Evolutionary conservation across 1,284 basidiomycete genomes (phyloP).

Genomic region (Austropuccinia psidii): DNA sequence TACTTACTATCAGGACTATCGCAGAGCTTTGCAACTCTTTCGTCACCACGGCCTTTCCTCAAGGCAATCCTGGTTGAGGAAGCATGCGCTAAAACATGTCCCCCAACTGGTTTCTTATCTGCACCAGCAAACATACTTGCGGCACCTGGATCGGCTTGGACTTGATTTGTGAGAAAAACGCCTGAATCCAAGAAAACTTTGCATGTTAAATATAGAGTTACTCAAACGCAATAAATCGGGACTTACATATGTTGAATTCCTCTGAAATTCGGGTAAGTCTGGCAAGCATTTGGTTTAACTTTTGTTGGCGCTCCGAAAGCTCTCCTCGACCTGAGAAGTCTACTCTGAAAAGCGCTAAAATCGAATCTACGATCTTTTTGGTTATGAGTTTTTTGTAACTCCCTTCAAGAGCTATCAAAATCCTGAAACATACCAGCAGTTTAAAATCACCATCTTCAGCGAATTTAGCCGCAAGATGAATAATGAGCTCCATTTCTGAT

Average conservation of each 20-base stretch:
- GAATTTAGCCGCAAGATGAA: conserved; percentile 60
- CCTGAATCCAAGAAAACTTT: conserved; percentile 51
- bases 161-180: conserved; percentile 79
- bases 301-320: conserved; percentile 75
- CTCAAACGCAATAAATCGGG: neutral
- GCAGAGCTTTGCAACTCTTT: conserved; percentile 87
- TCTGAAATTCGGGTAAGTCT: conserved; percentile 83
- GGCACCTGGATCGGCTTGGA: conserved; percentile 77
- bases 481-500: conserved; percentile 73
- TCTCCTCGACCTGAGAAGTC: conserved; percentile 88
- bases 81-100: conserved; percentile 76
- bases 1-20: conserved; percentile 78
- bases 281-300: conserved; percentile 68
- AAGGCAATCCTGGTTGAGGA: conserved; percentile 74
- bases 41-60: conserved; percentile 85
- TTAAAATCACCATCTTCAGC: conserved; percentile 45
- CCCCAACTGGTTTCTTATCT: conserved; percentile 51
- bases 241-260: conserved; percentile 63
- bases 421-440: conserved; percentile 56
- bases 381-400: conserved; percentile 43
- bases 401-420: conserved; percentile 49
- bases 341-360: conserved; percentile 83
- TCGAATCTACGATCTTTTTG: conserved; percentile 74
- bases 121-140: conserved; percentile 89
- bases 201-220: neutral